phyloP scores from a whole-genome alignment of 1,284 basidiomycete genomes.

The Puccinia novopanici region DNA sequence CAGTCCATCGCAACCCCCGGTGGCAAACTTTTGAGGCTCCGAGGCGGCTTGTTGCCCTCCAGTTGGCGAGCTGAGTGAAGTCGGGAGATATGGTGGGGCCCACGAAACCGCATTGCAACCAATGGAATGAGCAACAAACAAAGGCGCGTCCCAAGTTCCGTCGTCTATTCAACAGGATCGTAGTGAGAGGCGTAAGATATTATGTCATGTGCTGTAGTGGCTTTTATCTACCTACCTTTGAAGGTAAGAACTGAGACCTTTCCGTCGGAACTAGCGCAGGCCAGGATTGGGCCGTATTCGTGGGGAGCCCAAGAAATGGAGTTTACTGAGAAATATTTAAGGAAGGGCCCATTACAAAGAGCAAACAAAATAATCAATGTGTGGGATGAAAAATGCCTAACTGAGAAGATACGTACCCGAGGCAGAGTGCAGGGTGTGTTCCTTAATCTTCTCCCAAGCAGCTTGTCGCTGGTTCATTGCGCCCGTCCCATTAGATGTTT shows the following conservation, averaged over 20 bases:
- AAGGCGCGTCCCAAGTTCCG: conserved; percentile 91
- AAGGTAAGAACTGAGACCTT: conserved; percentile 95
- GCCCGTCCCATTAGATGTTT: conserved; percentile 65
- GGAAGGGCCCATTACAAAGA: not conserved
- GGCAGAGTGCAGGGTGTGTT: conserved; percentile 89
- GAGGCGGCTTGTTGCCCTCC: conserved; percentile 36
- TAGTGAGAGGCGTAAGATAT: not conserved
- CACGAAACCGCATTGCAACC: conserved; percentile 97
- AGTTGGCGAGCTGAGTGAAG: conserved; percentile 65
- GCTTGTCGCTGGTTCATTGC: conserved; percentile 61
- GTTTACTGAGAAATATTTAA: conserved; percentile 69
- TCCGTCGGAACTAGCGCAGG: conserved; percentile 96
- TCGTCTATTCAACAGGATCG: conserved; percentile 68
- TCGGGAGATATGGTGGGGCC: conserved; percentile 87
- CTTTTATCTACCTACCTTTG: conserved; percentile 68
- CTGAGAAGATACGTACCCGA: conserved; percentile 67
- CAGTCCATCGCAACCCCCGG: conserved; percentile 92
- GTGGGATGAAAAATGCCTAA: not conserved
- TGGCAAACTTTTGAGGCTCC: conserved; percentile 73
- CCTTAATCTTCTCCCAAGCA: conserved; percentile 88
- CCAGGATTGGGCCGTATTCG: conserved; percentile 92
- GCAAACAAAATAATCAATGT: not conserved
- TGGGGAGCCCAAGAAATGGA: conserved; percentile 98
- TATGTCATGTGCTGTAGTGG: not conserved
- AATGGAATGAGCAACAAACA: conserved; percentile 92